A percentile compares a stretch with the other conserved stretches of the same genome.
Conservation (phyloP, 2,329 filamentous ascomycete genomes). For the Penicillium sp. region DNA sequence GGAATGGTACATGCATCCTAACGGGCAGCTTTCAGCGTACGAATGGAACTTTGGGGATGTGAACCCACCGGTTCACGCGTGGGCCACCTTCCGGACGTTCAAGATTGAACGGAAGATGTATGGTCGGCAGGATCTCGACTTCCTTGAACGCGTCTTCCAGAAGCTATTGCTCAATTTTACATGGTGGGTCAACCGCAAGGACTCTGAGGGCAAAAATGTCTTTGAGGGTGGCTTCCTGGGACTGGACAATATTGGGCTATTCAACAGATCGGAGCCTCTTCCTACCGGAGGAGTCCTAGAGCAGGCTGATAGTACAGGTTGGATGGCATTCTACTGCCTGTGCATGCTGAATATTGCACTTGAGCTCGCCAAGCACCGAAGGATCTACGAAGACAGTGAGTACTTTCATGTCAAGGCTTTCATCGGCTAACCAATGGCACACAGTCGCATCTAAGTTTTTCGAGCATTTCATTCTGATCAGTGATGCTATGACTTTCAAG, state of each 20-base stretch:
- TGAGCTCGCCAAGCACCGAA: conserved; percentile 86
- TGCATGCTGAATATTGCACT: conserved; percentile 95
- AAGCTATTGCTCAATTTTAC: conserved; percentile 94
- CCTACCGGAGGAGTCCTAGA: conserved; percentile 89
- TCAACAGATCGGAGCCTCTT: conserved; percentile 90
- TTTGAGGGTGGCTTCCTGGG: conserved; percentile 95
- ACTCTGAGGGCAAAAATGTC: conserved; percentile 87
- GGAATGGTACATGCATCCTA: conserved; percentile 98
- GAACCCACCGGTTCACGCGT: conserved; percentile 91
- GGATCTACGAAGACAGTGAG: conserved; percentile 92
- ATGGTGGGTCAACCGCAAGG: conserved; percentile 98
- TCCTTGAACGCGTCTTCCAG: conserved; percentile 91
- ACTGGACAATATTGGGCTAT: conserved; percentile 91
- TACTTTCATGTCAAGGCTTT: too few relatives aligned
- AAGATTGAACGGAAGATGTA: conserved; percentile 98
- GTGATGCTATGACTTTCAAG: conserved; percentile 92
- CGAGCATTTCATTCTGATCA: conserved; percentile 96
- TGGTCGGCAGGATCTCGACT: conserved; percentile 86
- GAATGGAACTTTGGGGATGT: conserved; percentile 99
- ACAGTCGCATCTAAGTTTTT: conserved; percentile 98
- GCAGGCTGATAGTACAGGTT: conserved; percentile 93
- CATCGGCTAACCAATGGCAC: too few relatives aligned
- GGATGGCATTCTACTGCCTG: conserved; percentile 97
- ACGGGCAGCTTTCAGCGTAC: conserved; percentile 83
- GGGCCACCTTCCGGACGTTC: conserved; percentile 91